phyloP scores from a whole-genome alignment of 352 stramenopile species.

The Pythium diclinum region DNA sequence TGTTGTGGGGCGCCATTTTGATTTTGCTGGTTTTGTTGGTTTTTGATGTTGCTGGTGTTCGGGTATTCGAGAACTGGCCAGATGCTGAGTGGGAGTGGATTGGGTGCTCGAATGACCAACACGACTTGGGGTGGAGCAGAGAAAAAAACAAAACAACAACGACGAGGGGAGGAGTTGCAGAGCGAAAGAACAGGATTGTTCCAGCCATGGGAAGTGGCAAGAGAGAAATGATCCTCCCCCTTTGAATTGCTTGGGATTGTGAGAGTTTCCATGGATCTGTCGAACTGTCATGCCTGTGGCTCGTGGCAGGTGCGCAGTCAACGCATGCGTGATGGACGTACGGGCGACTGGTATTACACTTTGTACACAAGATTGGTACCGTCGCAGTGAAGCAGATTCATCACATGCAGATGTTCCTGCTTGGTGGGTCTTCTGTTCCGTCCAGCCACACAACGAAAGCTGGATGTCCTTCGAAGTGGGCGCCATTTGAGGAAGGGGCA shows the following conservation, averaged over 20 bases:
- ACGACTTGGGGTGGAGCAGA: conserved; percentile 2
- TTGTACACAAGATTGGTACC: neutral
- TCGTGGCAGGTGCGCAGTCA: neutral
- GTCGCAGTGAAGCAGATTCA: neutral
- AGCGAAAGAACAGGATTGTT: conserved; percentile 15
- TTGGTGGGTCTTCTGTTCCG: conserved; percentile 1
- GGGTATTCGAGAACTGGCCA: conserved; percentile 23
- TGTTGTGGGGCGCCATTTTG: neutral
- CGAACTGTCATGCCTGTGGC: conserved; percentile 1
- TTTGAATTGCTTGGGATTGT: neutral
- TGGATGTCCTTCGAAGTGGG: neutral
- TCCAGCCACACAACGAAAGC: neutral
- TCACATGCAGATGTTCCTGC: neutral
- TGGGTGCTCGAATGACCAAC: neutral
- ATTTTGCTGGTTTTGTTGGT: neutral
- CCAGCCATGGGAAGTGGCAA: conserved; percentile 23
- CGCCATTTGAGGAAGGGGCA: conserved; percentile 1
- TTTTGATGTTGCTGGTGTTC: conserved; percentile 2
- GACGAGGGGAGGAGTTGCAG: neutral
- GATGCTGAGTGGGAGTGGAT: neutral
- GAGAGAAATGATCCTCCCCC: conserved; percentile 7
- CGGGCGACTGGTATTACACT: neutral
- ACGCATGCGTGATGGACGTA: neutral
- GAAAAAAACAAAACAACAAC: neutral
- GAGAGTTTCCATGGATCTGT: conserved; percentile 3